Base-by-base conservation (phyloP, 257 asterid species). In the Lycium barbarum region DNA sequence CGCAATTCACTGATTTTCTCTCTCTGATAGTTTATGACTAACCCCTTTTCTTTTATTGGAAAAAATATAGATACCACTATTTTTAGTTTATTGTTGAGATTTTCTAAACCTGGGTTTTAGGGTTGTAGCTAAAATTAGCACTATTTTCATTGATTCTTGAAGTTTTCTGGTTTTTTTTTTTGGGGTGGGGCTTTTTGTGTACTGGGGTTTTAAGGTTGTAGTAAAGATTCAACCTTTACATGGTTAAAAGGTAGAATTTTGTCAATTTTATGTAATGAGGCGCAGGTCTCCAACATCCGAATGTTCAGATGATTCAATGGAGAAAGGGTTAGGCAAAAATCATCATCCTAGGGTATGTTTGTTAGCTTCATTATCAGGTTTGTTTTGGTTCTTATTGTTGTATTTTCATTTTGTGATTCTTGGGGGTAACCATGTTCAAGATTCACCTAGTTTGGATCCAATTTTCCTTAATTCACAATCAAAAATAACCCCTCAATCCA, bases 361-460 rank as follows among this genome's bases (percentile, higher is more conserved):
- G 14, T 87, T 94, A 80, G 92, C 87, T 78, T 89, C 91, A 36
- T 68, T 93, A n/a, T 84, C 96, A 8, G 85, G 90, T 85, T 82
- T 93, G 83, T 89, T 93, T 54, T 93, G 98, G 98, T 76, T 93
- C 10, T 84, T 90, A 47, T 84, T 95, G 14, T 87, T 94, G 61
- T 93, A 86, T 81, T 90, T 93, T 83, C 94, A 93, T 88, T 93
- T 91, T 71, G 84, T 78, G 9, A 83, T 92, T 80, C 90, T 91
- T 65, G 89, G 91, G 57, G 86, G 87, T 81, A 88, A 71, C 43
- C 78, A 57, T 80, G 87, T 15, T n/a, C 59, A 68, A 67, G 88
- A 88, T 45, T 84, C 89, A 12, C 80, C 88, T 80, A 88, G 22
- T 63, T 85, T 92, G 49, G 79, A 86, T 45, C 83, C 92, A 10